These are phyloP conservation scores for Phytophthora pini DNA, from an alignment of 352 stramenopile species.

Conservation along the genomic window DNA sequence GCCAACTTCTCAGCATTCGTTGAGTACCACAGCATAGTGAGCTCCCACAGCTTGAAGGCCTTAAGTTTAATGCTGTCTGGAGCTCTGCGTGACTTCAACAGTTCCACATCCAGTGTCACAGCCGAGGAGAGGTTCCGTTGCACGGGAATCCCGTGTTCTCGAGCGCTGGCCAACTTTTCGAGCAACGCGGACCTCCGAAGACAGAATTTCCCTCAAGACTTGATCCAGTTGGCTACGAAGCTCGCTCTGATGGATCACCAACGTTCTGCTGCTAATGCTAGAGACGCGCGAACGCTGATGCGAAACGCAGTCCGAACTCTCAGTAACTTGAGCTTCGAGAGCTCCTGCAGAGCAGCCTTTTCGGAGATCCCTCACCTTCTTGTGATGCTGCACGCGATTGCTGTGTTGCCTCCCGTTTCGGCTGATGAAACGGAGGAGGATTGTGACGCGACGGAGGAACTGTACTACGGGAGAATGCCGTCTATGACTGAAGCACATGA, in stretches of 20 bases:
- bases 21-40: conserved; percentile 67
- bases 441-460: background rate
- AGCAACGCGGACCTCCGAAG: conserved; percentile 63
- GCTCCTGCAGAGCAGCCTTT: background rate
- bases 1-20: conserved; percentile 73
- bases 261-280: conserved; percentile 24
- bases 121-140: conserved; percentile 53
- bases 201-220: conserved; percentile 55
- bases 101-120: conserved; percentile 36
- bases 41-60: conserved; percentile 55
- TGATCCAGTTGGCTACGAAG: conserved; percentile 60
- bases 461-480: conserved; percentile 6
- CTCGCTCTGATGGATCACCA: conserved; percentile 55
- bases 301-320: conserved; percentile 45
- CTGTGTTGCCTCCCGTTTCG: conserved; percentile 23
- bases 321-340: conserved; percentile 18
- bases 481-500: conserved; percentile 18
- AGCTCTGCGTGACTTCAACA: conserved; percentile 57
- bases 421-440: conserved; percentile 8
- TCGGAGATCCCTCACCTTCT: conserved; percentile 71
- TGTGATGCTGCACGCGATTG: conserved; percentile 50
- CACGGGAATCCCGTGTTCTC: conserved; percentile 56
- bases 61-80: conserved; percentile 54
- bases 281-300: conserved; percentile 43
- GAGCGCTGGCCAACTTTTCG: conserved; percentile 74